phyloP scores from a whole-genome alignment of 1,284 basidiomycete genomes.

The Spongiforma sp. region DNA sequence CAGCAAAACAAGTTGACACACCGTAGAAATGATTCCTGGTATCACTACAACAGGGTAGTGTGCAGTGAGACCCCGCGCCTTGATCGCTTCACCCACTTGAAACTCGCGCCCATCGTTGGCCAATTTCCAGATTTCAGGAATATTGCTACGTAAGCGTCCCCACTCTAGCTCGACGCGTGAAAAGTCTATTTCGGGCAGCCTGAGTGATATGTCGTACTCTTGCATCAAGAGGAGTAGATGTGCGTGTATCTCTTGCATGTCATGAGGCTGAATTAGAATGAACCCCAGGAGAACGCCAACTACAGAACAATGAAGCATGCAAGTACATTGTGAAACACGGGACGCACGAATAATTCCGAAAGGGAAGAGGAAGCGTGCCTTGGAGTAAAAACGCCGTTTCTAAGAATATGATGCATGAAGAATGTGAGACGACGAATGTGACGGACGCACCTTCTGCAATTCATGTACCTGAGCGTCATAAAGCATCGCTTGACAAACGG shows the following conservation, averaged over 20 bases:
- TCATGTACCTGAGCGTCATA: slow-evolving; percentile 34
- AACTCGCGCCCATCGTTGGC: slow-evolving; percentile 87
- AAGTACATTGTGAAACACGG: background rate
- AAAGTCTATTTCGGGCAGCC: slow-evolving; percentile 65
- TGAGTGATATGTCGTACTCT: slow-evolving; percentile 61
- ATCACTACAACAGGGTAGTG: slow-evolving; percentile 82
- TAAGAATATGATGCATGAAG: slow-evolving; percentile 15
- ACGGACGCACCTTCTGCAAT: slow-evolving; percentile 21
- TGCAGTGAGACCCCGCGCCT: slow-evolving; percentile 69
- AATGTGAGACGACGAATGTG: background rate
- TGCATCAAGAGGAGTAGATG: slow-evolving; percentile 59
- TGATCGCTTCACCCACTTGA: slow-evolving; percentile 77
- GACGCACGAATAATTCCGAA: slow-evolving; percentile 52
- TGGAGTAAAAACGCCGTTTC: slow-evolving; percentile 33
- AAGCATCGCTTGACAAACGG: slow-evolving; percentile 21
- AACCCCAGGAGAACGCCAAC: slow-evolving; percentile 70
- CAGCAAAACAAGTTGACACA: slow-evolving; percentile 36
- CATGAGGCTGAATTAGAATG: slow-evolving; percentile 61
- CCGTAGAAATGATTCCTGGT: slow-evolving; percentile 82
- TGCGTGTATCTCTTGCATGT: slow-evolving; percentile 62
- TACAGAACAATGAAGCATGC: slow-evolving; percentile 34
- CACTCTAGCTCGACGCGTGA: slow-evolving; percentile 72
- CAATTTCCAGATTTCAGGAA: slow-evolving; percentile 81
- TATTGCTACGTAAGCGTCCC: slow-evolving; percentile 63
- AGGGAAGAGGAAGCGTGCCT: slow-evolving; percentile 51